phyloP scores from a whole-genome alignment of 768 basidiomycete genomes.

The Atractiella rhizophila region DNA sequence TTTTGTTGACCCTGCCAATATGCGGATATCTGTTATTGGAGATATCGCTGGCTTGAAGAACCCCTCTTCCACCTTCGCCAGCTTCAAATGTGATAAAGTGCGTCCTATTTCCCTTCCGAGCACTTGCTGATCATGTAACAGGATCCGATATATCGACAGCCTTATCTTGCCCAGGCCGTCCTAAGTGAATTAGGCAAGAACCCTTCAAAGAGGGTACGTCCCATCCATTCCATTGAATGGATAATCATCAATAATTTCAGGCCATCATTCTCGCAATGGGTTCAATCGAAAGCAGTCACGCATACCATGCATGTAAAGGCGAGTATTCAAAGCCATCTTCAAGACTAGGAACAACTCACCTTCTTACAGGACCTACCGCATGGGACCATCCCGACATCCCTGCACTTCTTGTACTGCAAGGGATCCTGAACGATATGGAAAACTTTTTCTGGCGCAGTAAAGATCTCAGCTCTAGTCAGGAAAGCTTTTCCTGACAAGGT shows the following conservation, averaged over 20 bases:
- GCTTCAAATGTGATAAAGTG: slow-evolving; percentile 44
- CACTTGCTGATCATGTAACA: slow-evolving; percentile 7
- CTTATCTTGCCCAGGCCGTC: slow-evolving; percentile 41
- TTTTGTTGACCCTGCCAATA: slow-evolving; percentile 49
- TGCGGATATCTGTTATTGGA: slow-evolving; percentile 77
- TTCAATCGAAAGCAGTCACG: slow-evolving; percentile 81
- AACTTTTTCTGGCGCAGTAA: slow-evolving; percentile 55
- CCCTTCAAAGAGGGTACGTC: slow-evolving; percentile 40
- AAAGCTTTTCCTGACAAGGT: background rate
- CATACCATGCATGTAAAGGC: slow-evolving; percentile 51
- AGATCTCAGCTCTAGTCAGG: background rate
- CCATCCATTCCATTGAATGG: slow-evolving; percentile 1
- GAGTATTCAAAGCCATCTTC: slow-evolving; percentile 34
- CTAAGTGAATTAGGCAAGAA: slow-evolving; percentile 49
- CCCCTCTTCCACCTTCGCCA: slow-evolving; percentile 48
- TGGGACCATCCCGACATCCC: slow-evolving; percentile 51
- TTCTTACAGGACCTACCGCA: background rate
- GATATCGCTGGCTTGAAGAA: slow-evolving; percentile 42
- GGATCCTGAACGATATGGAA: slow-evolving; percentile 77
- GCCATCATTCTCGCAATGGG: slow-evolving; percentile 67
- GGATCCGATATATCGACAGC: slow-evolving; percentile 30
- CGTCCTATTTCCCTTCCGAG: slow-evolving; percentile 19
- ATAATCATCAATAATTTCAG: slow-evolving; percentile 22
- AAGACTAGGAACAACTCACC: background rate
- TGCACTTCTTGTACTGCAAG: slow-evolving; percentile 54